Conservation (phyloP, 2,329 filamentous ascomycete species). For the Cryphonectria japonica region DNA sequence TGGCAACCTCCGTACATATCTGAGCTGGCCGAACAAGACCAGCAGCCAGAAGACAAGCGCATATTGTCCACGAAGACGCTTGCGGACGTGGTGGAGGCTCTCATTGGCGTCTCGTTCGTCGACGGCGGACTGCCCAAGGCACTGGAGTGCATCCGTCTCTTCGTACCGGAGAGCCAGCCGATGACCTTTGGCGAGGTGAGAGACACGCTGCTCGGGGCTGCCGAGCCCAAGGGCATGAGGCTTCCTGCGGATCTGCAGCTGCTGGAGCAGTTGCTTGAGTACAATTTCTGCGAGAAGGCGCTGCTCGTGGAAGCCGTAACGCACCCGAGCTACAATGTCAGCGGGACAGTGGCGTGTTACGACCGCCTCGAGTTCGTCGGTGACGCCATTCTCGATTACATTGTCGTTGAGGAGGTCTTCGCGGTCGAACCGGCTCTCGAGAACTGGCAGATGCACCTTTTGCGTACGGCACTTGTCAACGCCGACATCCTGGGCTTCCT, state of each 20-base stretch:
- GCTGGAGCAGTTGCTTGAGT: conserved; percentile 70
- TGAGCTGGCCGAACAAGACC: conserved; percentile 35
- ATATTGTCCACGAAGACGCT: conserved; percentile 75
- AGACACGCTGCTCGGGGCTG: conserved; percentile 47
- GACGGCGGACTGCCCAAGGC: conserved; percentile 70
- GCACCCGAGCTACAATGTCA: conserved; percentile 64
- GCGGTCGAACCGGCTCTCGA: conserved; percentile 44
- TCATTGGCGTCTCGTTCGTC: conserved; percentile 76
- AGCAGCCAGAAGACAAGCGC: conserved; percentile 34
- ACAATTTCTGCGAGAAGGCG: conserved; percentile 69
- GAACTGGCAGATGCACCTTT: conserved; percentile 70
- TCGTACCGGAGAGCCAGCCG: conserved; percentile 52
- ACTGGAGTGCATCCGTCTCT: conserved; percentile 64
- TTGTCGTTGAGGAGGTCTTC: conserved; percentile 70
- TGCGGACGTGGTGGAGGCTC: conserved; percentile 84
- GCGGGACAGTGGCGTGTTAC: conserved; percentile 52
- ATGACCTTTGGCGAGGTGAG: conserved; percentile 32
- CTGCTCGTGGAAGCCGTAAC: conserved; percentile 81
- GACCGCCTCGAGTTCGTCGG: conserved; percentile 89
- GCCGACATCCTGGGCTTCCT: conserved; percentile 78
- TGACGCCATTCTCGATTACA: conserved; percentile 79
- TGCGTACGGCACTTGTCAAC: conserved; percentile 79
- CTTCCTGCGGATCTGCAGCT: conserved; percentile 48
- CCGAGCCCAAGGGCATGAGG: conserved; percentile 38
- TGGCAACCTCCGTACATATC: conserved; percentile 71